Base-by-base conservation (phyloP, 31 red algal species). In the Bonnemaisonia californica region DNA sequence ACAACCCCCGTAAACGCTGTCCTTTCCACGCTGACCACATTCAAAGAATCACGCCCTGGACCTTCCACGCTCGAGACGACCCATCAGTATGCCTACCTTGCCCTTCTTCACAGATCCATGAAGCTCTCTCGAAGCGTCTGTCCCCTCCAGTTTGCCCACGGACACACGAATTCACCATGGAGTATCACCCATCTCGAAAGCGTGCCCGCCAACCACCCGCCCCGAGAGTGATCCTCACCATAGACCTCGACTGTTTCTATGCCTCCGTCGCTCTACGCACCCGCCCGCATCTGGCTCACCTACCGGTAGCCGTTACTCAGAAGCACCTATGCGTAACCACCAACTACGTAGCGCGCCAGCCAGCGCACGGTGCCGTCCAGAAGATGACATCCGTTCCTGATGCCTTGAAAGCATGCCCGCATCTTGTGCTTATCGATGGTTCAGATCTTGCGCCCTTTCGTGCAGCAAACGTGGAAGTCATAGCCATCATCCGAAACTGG, bases 241-340 rank as follows among this genome's bases (percentile, higher is more conserved):
- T 93, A 21, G 90, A 93, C 58, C 69, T 93, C 54, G 90, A 93
- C 65, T 93, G 84, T 31, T 93, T 93, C 47, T 93, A 93, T 45
- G 82, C 82, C 29, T 76, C 69, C 41, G 90, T 93, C 2, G 90
- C 81, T 8, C 65, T 93, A 19, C 83, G 75, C 3, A 40, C 82
- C 2, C 77, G 91, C 39, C 91, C 82, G 1, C 83, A 94, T 48
- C 62, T 93, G 38, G 57, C 41, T 12, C 58, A 93, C 37, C 54
- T 70, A 35, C 93, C 93, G 29, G 87, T 92, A 1, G 93, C 81
- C 1, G 81, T 91, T 39, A 71, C 79, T 40, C 93, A 97, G 67
- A 92, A 92, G 56, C 89, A 97, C 41, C 54, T 93, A 26, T 83
- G 91, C 33, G 94, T 92, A 2, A 97, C 94, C 23, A 93, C 83